Base-by-base conservation (phyloP, 768 basidiomycete genomes). In the Lactarius trivialis region DNA sequence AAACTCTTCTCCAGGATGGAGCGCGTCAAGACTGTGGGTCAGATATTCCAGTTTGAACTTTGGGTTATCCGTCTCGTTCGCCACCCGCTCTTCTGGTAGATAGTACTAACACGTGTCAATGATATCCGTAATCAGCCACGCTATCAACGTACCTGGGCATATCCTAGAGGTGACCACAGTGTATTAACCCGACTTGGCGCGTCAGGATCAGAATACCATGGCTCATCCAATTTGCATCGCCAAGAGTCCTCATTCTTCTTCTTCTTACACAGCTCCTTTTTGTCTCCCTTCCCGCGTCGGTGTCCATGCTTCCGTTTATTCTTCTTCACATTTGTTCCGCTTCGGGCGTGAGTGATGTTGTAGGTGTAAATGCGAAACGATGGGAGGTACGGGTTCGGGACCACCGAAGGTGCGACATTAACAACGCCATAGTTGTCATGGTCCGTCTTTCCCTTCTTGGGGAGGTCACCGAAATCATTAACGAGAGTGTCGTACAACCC, bases 381-480 rank as follows among this genome's bases (percentile, higher is more conserved):
- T 3, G 94, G 91, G 53, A 89, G 73, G 74, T 89, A 97, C 19
- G 85, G 85, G 61, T 91, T 91, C n/a, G 93, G 92, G 59, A 94
- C 88, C 24, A 93, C 84, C 36, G 89, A 82, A 5, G 93, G 89
- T 37, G 82, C 81, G 30, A 92, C 88, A 70, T 91, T 93, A 64
- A 93, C 81, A 37, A 90, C 84, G 4, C 83, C 83, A 68, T 86
- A 91, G 64, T 87, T 78, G 67, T 82, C 85, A 66, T 84, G 70
- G 69, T 87, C 81, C 45, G 82, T 68, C 57, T 79, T 78, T 19
- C 70, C 68, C 26, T 78, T 70, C 58, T 79, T 80, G 7, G 85
- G 86, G 58, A 93, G 78, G 33, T 79, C 79, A 11, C 76, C 71
- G 72, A 89, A 92, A 65, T 91, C 88, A 53, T 82, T 71, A 56